Conservation (phyloP, 1,139 yeast genomes). For the Sugiyamaella pinicola region DNA sequence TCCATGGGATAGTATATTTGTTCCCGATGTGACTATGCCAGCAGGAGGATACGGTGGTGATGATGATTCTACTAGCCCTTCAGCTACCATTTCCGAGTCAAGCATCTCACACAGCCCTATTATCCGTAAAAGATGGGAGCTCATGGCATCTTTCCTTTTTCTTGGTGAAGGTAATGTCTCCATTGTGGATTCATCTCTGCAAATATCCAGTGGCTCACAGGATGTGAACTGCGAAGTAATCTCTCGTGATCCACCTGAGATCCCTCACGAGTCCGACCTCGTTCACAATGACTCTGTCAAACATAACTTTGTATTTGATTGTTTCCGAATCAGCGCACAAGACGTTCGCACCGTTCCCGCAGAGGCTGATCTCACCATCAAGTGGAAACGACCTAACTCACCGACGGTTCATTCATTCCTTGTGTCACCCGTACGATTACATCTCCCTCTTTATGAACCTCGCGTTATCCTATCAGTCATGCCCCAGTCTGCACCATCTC, state of each 20-base stretch:
- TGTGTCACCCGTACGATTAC: conserved; percentile 42
- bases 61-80: not conserved
- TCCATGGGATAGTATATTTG: conserved; percentile 43
- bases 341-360: conserved; percentile 41
- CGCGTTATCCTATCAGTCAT: conserved; percentile 52
- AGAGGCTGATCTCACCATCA: conserved; percentile 36
- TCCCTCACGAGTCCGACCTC: conserved; percentile 22
- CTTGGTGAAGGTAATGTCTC: conserved; percentile 34
- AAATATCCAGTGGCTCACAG: conserved; percentile 21
- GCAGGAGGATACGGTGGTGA: not conserved
- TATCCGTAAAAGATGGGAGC: conserved; percentile 39
- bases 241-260: not conserved
- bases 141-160: conserved; percentile 34
- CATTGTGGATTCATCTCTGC: conserved; percentile 31
- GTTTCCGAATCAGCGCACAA: conserved; percentile 30
- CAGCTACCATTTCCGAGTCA: not conserved
- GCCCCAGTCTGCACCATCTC: conserved; percentile 3
- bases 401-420: conserved; percentile 25
- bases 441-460: conserved; percentile 69
- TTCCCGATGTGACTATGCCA: conserved; percentile 32
- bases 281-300: conserved; percentile 36
- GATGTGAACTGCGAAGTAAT: conserved; percentile 29
- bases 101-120: conserved; percentile 29
- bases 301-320: conserved; percentile 34
- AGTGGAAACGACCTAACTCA: conserved; percentile 36